Evolutionary conservation across 2,329 filamentous ascomycete genomes (phyloP).

Genomic region (Diaporthe amygdali): DNA sequence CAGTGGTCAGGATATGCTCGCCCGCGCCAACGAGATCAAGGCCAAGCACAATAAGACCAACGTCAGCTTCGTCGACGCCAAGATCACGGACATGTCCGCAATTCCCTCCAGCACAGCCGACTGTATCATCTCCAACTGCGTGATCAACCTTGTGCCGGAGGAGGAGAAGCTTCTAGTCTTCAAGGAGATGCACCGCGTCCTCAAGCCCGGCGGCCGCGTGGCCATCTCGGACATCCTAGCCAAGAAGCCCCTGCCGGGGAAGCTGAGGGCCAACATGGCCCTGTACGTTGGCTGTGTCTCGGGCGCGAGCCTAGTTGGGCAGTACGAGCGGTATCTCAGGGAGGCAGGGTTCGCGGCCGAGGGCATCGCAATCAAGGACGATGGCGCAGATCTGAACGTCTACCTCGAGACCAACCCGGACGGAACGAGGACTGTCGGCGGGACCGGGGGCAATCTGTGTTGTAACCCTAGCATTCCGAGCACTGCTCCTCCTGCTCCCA

Average conservation of each 20-base stretch:
- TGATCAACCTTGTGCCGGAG: conserved; percentile 62
- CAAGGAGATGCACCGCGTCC: conserved; percentile 60
- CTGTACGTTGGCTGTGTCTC: conserved; percentile 66
- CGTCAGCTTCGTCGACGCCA: conserved; percentile 54
- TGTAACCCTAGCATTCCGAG: conserved; percentile 24
- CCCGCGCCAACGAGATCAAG: conserved; percentile 51
- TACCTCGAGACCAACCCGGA: conserved; percentile 42
- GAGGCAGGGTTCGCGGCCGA: conserved; percentile 56
- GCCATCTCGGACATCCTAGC: conserved; percentile 66
- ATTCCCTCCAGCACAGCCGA: conserved; percentile 51
- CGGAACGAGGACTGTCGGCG: conserved; percentile 24
- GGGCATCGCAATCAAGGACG: conserved; percentile 49
- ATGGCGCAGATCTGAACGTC: conserved; percentile 52
- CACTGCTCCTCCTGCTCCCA: conserved; percentile 1
- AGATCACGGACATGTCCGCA: conserved; percentile 54
- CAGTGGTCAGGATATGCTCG: conserved; percentile 56
- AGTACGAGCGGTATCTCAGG: conserved; percentile 57
- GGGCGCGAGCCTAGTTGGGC: conserved; percentile 56
- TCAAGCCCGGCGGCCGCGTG: conserved; percentile 62
- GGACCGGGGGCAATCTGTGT: conserved; percentile 28
- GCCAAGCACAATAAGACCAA: conserved; percentile 45
- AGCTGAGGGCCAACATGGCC: conserved; percentile 53
- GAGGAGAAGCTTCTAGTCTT: conserved; percentile 60
- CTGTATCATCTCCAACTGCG: conserved; percentile 68
- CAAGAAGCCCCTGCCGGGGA: conserved; percentile 49